phyloP scores from a whole-genome alignment of 768 basidiomycete genomes.

The Pleurotus ostreatus region DNA sequence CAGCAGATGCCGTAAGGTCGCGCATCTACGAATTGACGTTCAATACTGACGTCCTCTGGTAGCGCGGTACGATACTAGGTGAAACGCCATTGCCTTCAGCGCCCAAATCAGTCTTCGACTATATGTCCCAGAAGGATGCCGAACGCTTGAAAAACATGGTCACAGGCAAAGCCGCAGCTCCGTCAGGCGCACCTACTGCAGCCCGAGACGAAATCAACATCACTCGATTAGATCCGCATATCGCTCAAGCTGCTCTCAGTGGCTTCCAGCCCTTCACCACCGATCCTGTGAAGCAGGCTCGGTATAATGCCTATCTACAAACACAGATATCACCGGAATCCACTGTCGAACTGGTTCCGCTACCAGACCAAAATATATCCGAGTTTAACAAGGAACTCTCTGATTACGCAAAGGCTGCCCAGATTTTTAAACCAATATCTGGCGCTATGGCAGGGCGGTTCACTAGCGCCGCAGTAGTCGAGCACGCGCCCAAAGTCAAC shows the following conservation, averaged over 20 bases:
- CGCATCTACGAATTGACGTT: too few species aligned
- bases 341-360: conserved; percentile 44
- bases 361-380: conserved; percentile 56
- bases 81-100: conserved; percentile 69
- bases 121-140: conserved; percentile 86
- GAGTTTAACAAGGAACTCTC: conserved; percentile 78
- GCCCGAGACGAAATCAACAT: conserved; percentile 34
- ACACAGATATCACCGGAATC: conserved; percentile 58
- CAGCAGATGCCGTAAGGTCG: conserved; percentile 67
- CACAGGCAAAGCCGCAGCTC: conserved; percentile 22
- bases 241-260: conserved; percentile 80
- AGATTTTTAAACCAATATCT: conserved; percentile 86
- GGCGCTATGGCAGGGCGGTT: conserved; percentile 96
- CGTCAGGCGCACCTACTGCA: conserved; percentile 20
- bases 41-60: neutral
- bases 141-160: conserved; percentile 74
- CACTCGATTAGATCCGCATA: conserved; percentile 65
- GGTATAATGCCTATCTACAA: conserved; percentile 79
- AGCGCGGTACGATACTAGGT: conserved; percentile 84
- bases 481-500: conserved; percentile 53
- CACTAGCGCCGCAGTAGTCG: conserved; percentile 74
- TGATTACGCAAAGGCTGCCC: conserved; percentile 85
- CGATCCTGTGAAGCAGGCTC: conserved; percentile 75
- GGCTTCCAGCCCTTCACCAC: conserved; percentile 89
- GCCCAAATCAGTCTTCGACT: conserved; percentile 89